Evolutionary conservation across 306 rosid species (phyloP).

Genomic region (Echinosophora koreensis): DNA sequence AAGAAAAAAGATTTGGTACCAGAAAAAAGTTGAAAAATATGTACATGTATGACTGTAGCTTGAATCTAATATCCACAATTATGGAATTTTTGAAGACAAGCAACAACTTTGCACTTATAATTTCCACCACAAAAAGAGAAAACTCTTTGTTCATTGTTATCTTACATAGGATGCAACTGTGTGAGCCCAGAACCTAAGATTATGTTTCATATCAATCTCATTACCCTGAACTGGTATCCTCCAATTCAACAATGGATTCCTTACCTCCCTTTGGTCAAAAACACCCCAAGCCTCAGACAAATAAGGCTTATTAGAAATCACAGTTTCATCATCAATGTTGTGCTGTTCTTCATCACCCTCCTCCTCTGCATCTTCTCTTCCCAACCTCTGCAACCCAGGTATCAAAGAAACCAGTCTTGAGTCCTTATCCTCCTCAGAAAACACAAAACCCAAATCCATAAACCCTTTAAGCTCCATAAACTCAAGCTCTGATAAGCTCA

Average conservation of each 20-base stretch:
- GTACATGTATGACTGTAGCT: constrained; percentile 8
- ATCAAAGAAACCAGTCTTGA: constrained; percentile 67
- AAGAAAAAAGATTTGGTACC: not conserved
- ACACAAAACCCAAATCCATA: constrained; percentile 93
- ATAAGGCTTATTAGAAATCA: constrained; percentile 64
- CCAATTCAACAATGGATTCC: constrained; percentile 58
- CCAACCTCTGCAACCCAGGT: constrained; percentile 75
- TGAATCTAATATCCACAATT: constrained; percentile 13
- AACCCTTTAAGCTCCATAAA: constrained; percentile 81
- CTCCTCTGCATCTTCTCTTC: constrained; percentile 43
- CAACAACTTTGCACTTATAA: constrained; percentile 20
- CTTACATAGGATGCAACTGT: constrained; percentile 77
- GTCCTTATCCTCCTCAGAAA: constrained; percentile 72
- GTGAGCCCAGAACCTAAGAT: constrained; percentile 75
- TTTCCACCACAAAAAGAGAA: not conserved
- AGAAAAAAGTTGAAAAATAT: constrained; percentile 2
- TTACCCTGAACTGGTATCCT: constrained; percentile 59
- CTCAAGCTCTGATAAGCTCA: constrained; percentile 79
- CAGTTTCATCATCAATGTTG: constrained; percentile 44
- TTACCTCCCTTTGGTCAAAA: constrained; percentile 50
- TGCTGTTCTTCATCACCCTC: constrained; percentile 31
- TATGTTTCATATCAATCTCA: constrained; percentile 69
- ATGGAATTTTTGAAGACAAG: not conserved
- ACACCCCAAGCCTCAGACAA: constrained; percentile 85
- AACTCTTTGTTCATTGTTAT: constrained; percentile 32